These are phyloP conservation scores for Fusarium humuli DNA, from an alignment of 2,329 filamentous ascomycete genomes.

Conservation along the genomic window DNA sequence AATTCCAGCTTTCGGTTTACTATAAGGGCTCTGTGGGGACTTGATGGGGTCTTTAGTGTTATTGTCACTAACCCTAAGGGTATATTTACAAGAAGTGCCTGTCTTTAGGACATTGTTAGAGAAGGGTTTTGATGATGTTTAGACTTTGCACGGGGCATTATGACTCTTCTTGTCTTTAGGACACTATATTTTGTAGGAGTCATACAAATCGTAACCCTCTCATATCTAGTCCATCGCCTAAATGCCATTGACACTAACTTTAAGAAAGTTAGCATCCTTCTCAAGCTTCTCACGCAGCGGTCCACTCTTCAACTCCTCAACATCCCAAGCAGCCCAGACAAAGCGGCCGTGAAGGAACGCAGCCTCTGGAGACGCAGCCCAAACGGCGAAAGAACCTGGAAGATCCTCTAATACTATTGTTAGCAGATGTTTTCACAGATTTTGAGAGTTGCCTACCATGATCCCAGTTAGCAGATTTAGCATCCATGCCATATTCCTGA, in stretches of 20 bases:
- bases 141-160: no score
- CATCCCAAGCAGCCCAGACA: slow-evolving; percentile 2
- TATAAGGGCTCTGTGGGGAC: no score
- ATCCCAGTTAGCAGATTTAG: neutral
- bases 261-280: neutral
- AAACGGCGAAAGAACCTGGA: neutral
- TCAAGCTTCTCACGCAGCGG: neutral
- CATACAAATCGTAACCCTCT: no score
- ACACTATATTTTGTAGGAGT: no score
- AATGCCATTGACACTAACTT: neutral
- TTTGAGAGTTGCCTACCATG: neutral
- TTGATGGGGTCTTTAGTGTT: no score
- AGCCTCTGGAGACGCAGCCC: neutral
- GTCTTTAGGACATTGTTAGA: no score
- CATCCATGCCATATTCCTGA: neutral
- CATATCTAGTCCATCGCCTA: no score
- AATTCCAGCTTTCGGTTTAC: no score
- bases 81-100: no score
- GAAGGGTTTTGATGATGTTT: no score
- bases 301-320: neutral
- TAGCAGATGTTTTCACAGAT: rapidly evolving
- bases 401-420: neutral
- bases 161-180: no score
- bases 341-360: neutral
- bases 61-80: no score